These are phyloP conservation scores for Hansenula sp. DNA, from an alignment of 1,139 yeast genomes.

Conservation along the genomic window DNA sequence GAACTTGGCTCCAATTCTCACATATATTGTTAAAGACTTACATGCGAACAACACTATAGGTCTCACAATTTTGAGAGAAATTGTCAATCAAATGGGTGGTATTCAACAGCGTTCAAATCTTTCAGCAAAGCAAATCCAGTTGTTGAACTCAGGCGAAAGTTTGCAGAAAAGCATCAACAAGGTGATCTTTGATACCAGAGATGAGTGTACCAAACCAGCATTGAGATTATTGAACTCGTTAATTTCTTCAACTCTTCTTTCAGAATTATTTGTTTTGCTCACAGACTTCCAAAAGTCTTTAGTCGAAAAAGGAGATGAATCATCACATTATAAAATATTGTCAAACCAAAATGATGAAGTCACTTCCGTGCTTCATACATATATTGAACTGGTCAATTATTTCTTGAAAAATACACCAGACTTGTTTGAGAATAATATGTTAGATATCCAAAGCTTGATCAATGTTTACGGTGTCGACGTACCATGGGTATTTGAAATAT, in stretches of 20 bases:
- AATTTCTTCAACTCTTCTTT: slow-evolving; percentile 40
- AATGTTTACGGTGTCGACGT: slow-evolving; percentile 49
- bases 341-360: slow-evolving; percentile 74
- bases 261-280: slow-evolving; percentile 65
- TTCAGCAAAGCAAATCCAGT: slow-evolving; percentile 60
- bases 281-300: slow-evolving; percentile 46
- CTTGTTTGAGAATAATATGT: slow-evolving; percentile 35
- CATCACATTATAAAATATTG: slow-evolving; percentile 65
- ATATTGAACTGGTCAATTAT: slow-evolving; percentile 53
- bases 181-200: slow-evolving; percentile 63
- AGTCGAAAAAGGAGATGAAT: slow-evolving; percentile 35
- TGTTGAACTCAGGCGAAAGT: slow-evolving; percentile 62
- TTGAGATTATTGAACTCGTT: slow-evolving; percentile 47
- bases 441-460: slow-evolving; percentile 45
- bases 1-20: slow-evolving; percentile 53
- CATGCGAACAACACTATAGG: slow-evolving; percentile 60
- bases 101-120: slow-evolving; percentile 65
- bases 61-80: slow-evolving; percentile 65
- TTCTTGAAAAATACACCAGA: slow-evolving; percentile 35
- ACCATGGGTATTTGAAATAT: slow-evolving; percentile 73
- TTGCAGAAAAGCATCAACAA: slow-evolving; percentile 54
- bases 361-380: slow-evolving; percentile 59
- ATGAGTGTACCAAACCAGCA: slow-evolving; percentile 46
- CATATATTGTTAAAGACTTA: slow-evolving; percentile 61
- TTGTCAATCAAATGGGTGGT: slow-evolving; percentile 79